phyloP scores from a whole-genome alignment of 805 yeast species.

The Saturnispora dispora region DNA sequence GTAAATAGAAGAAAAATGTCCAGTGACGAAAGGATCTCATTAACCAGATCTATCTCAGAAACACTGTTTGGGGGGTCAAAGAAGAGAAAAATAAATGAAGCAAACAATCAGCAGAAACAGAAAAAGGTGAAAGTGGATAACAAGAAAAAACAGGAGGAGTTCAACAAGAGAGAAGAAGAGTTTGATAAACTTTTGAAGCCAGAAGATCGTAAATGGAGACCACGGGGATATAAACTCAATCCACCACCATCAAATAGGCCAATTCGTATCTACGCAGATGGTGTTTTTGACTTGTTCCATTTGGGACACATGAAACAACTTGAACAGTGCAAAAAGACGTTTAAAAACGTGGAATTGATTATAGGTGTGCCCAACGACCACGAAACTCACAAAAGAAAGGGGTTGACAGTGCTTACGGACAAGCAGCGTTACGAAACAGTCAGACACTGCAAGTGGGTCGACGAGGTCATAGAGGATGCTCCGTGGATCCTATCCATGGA shows the following conservation, averaged over 20 bases:
- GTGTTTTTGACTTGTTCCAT: conserved; percentile 94
- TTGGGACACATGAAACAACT: conserved; percentile 96
- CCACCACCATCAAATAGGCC: conserved; percentile 81
- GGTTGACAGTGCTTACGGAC: conserved; percentile 85
- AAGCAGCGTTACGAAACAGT: conserved; percentile 85
- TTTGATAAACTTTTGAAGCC: conserved; percentile 60
- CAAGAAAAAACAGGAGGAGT: conserved; percentile 20
- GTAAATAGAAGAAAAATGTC: neutral
- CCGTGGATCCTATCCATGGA: conserved; percentile 92
- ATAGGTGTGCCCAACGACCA: conserved; percentile 89
- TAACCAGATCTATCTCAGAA: conserved; percentile 12
- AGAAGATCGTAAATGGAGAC: conserved; percentile 67
- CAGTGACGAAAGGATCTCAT: conserved; percentile 2
- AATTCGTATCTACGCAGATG: conserved; percentile 93
- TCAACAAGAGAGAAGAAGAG: conserved; percentile 39
- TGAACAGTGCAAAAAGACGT: conserved; percentile 91
- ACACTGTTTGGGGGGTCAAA: conserved; percentile 10
- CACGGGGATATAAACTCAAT: conserved; percentile 68
- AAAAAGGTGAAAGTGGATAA: conserved; percentile 16
- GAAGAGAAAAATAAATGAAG: conserved; percentile 8
- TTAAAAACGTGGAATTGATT: conserved; percentile 74
- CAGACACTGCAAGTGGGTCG: conserved; percentile 94
- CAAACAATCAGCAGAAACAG: conserved; percentile 1
- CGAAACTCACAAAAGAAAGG: conserved; percentile 87
- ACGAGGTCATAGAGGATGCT: conserved; percentile 87